Base-by-base conservation (phyloP, 129 eudicot genomes). In the Cynara cardunculus region DNA sequence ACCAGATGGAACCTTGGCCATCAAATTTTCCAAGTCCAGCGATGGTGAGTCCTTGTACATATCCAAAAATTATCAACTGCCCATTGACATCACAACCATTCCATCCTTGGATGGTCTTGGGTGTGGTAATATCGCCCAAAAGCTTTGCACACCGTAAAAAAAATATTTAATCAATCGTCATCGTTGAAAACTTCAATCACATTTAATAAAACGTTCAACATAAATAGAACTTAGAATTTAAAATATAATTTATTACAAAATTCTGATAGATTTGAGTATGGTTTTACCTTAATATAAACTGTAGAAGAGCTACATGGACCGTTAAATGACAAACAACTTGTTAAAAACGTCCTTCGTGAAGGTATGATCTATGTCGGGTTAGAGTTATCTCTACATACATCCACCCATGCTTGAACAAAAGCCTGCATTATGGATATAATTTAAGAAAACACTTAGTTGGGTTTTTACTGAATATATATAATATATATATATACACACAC, bases 391-490 rank as follows among this genome's bases (percentile, higher is more conserved):
- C 34, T 68, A 76, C 89, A 87, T 69, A 77, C 75, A 75, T 70
- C 87, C 16, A 16, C 26, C 89, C 89, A 86, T 25, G 87, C 89
- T 21, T 34, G 69, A 37, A 56, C 22, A 68, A 87, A 87, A 11
- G 89, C 89, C 89, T 87, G 41, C 34, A 25, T 62, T 4, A 32
- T 18, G 0, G 18, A 77, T 46, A 16, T 32, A 70, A 25, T 74
- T 61, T 30, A 7, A 74, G 16, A 67, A 66, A 75, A 32, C 7
- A 31, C 6, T 11, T 24, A 3, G n/a, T 44, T 81, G 13, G 21
- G 24, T 14, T 53, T 0, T 44, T 44, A 44, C 16, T 0, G 4
- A 49, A 49, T 35, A 35, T 35, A 32, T n/a, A n/a, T n/a, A n/a
- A n/a, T 28, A 28, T 28, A n/a, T n/a, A n/a, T n/a, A n/a, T n/a